Conservation (phyloP, 768 basidiomycete genomes). For the Tephrocybe rancida region DNA sequence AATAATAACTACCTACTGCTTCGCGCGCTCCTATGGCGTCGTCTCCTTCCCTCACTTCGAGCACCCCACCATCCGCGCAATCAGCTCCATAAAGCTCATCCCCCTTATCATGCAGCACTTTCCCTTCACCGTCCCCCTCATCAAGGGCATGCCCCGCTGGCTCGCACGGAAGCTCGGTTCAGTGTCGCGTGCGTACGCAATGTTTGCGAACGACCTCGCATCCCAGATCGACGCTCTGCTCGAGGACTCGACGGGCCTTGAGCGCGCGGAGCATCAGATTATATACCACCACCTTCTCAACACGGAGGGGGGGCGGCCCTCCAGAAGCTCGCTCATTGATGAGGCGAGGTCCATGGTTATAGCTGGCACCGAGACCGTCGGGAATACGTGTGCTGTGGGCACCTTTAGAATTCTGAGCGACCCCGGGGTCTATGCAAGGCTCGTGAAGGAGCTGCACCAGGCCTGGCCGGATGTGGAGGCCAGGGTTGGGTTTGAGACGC, state of each 20-base stretch:
- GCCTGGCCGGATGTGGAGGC: conserved; percentile 4
- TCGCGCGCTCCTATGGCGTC: conserved; percentile 18
- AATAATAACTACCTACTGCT: conserved; percentile 22
- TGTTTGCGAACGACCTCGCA: background rate
- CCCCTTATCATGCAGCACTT: conserved; percentile 14
- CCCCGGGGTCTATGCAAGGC: background rate
- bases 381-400: conserved; percentile 5
- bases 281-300: conserved; percentile 28
- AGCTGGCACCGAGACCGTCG: conserved; percentile 9
- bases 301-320: conserved; percentile 5
- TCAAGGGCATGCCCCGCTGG: background rate
- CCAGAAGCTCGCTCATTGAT: background rate
- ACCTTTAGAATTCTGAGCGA: background rate
- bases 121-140: conserved; percentile 6
- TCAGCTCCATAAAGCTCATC: background rate
- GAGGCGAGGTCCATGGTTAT: conserved; percentile 7
- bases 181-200: background rate
- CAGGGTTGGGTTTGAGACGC: conserved; percentile 30
- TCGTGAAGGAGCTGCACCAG: background rate
- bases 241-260: conserved; percentile 1
- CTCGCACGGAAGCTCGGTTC: conserved; percentile 3
- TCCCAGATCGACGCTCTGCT: conserved; percentile 19
- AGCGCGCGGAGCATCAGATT: conserved; percentile 20
- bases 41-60: conserved; percentile 31
- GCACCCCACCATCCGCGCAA: conserved; percentile 13